phyloP scores from a whole-genome alignment of 768 basidiomycete species.

The Hemileccinum rubropunctum region DNA sequence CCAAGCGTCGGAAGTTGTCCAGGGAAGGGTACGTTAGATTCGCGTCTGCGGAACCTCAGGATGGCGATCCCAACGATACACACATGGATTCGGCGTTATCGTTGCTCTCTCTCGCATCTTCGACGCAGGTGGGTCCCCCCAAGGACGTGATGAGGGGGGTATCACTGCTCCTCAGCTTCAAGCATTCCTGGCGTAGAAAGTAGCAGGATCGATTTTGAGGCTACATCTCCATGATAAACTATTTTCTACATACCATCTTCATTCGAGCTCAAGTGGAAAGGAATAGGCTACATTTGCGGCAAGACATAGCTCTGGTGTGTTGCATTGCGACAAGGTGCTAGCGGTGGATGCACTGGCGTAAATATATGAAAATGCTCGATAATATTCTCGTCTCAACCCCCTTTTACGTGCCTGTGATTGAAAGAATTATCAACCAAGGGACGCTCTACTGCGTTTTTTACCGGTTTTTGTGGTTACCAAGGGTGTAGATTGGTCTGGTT shows the following conservation, averaged over 20 bases:
- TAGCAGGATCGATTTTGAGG: constrained; percentile 17
- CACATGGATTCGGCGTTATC: constrained; percentile 29
- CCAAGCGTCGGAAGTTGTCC: constrained; percentile 34
- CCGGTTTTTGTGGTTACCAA: constrained; percentile 20
- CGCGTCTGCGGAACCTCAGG: constrained; percentile 17
- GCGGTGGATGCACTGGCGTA: constrained; percentile 25
- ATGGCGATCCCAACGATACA: constrained; percentile 4
- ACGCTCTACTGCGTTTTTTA: constrained; percentile 34
- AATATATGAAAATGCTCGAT: constrained; percentile 27
- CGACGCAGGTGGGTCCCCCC: constrained; percentile 1
- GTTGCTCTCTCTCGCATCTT: constrained; percentile 28
- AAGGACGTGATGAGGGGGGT: constrained; percentile 28
- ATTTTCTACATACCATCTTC: constrained; percentile 26
- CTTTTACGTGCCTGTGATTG: constrained; percentile 14
- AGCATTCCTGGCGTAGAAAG: constrained; percentile 28
- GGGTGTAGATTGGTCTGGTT: constrained; percentile 14
- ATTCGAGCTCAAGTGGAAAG: constrained; percentile 10
- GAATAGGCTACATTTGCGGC: constrained; percentile 30
- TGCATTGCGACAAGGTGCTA: constrained; percentile 28
- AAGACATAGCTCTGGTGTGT: constrained; percentile 18
- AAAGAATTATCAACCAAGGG: constrained; percentile 23
- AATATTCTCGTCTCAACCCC: constrained; percentile 20
- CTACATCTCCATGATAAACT: constrained; percentile 16
- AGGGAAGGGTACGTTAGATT: constrained; percentile 16
- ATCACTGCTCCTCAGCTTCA: constrained; percentile 29